Percentiles rank a stretch among this genome's conserved stretches.
phyloP scores from a whole-genome alignment of 352 stramenopile species.

The Pythium aristosporum region DNA sequence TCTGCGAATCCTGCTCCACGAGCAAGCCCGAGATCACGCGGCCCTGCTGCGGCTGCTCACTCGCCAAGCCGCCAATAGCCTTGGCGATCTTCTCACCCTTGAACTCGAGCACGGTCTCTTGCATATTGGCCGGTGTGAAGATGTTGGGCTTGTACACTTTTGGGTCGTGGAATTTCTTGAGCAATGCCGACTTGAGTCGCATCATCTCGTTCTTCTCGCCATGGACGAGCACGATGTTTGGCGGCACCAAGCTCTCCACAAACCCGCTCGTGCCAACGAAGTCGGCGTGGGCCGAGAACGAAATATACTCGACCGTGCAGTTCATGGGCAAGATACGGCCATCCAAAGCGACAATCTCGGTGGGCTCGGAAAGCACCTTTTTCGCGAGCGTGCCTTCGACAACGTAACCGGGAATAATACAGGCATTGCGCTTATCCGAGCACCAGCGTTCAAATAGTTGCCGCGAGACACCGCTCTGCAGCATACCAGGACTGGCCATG shows the following conservation, averaged over 20 bases:
- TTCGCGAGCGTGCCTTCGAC: conserved; percentile 98
- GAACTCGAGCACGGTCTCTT: conserved; percentile 86
- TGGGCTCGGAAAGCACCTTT: conserved; percentile 95
- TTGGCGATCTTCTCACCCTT: conserved; percentile 89
- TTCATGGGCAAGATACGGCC: conserved; percentile 94
- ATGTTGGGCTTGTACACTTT: conserved; percentile 85
- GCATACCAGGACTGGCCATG: conserved; percentile 98
- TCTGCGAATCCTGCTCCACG: conserved; percentile 86
- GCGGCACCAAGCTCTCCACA: conserved; percentile 93
- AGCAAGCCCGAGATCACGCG: conserved; percentile 79
- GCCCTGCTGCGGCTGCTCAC: conserved; percentile 73
- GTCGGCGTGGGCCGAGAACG: conserved; percentile 97
- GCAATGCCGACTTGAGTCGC: conserved; percentile 91
- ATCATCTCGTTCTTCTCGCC: conserved; percentile 99
- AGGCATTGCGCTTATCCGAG: conserved; percentile 97
- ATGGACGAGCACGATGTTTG: conserved; percentile 95
- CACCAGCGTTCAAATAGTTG: conserved; percentile 98
- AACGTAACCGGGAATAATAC: conserved; percentile 99
- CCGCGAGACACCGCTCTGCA: conserved; percentile 97
- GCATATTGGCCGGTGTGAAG: conserved; percentile 83
- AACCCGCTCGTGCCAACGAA: conserved; percentile 97
- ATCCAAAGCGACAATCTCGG: conserved; percentile 94
- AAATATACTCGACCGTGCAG: conserved; percentile 96
- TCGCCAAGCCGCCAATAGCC: conserved; percentile 73
- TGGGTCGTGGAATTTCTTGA: conserved; percentile 88